phyloP scores from a whole-genome alignment of 805 yeast species.

The Starmerella bacillaris region DNA sequence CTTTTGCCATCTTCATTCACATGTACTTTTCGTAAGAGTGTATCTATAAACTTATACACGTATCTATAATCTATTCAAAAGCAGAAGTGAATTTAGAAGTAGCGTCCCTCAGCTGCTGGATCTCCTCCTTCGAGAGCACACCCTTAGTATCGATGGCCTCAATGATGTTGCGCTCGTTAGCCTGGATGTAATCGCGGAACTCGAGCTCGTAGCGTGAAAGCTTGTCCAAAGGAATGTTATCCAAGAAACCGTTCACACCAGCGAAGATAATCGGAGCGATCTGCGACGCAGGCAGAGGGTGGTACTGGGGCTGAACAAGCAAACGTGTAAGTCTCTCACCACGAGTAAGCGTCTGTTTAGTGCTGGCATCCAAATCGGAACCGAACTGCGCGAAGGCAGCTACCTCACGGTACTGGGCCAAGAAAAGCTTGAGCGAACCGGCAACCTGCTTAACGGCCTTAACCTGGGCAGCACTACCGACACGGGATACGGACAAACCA shows the following conservation, averaged over 20 bases:
- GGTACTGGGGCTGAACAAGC: conserved; percentile 92
- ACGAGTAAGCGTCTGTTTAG: conserved; percentile 96
- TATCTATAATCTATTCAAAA: neutral
- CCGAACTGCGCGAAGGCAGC: conserved; percentile 99
- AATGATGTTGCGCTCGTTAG: conserved; percentile 73
- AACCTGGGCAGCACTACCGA: conserved; percentile 99
- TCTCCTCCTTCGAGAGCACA: conserved; percentile 70
- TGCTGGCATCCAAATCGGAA: conserved; percentile 98
- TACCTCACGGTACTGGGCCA: conserved; percentile 99
- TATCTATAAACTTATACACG: too few species aligned
- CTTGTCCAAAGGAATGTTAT: conserved; percentile 63
- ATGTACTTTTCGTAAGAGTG: too few species aligned
- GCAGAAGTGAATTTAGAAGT: conserved; percentile 66
- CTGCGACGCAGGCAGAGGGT: conserved; percentile 96
- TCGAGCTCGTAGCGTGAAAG: conserved; percentile 81
- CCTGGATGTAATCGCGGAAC: conserved; percentile 79
- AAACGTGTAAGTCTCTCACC: conserved; percentile 99
- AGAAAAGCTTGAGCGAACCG: conserved; percentile 98
- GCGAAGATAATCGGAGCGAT: conserved; percentile 97
- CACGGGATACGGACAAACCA: conserved; percentile 99
- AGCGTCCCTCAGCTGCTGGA: conserved; percentile 74
- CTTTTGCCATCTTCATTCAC: too few species aligned
- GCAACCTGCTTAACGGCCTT: conserved; percentile 99
- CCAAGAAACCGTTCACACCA: conserved; percentile 99
- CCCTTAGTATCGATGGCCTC: conserved; percentile 76